Evolutionary conservation across 148 eudicot species (phyloP).

Genomic region (Rhododendron griersonianum): DNA sequence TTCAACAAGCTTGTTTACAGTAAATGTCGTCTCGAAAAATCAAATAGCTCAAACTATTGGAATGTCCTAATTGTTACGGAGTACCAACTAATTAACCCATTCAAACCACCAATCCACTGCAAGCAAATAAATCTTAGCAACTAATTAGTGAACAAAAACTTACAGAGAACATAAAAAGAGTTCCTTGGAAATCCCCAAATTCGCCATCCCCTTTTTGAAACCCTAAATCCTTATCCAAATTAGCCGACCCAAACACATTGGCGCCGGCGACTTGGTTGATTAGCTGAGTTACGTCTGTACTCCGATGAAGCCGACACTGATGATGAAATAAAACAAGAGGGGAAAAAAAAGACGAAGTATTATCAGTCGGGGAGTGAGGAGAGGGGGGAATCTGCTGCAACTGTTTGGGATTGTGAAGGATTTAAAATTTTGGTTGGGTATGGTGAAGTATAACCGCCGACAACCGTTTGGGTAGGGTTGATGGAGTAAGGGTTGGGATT

Average conservation of each 20-base stretch:
- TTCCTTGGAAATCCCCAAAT: conserved; percentile 68
- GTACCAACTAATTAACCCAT: neutral
- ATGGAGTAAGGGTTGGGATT: too few species aligned
- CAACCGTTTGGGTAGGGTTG: too few species aligned
- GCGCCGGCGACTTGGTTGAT: conserved; percentile 65
- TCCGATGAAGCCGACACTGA: too few species aligned
- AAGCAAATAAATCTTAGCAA: neutral
- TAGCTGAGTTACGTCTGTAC: conserved; percentile 43
- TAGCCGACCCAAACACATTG: conserved; percentile 58
- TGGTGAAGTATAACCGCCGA: too few species aligned
- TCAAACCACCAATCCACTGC: neutral
- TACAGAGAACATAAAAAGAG: conserved; percentile 84
- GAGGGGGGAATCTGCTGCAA: too few species aligned
- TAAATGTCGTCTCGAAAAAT: neutral
- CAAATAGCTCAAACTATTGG: neutral
- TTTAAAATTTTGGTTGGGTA: too few species aligned
- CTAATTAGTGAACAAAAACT: conserved; percentile 15
- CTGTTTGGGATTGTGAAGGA: too few species aligned
- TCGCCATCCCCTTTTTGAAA: conserved; percentile 36
- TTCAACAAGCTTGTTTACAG: neutral
- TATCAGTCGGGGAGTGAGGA: too few species aligned
- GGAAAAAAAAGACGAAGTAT: too few species aligned
- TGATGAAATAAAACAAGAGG: too few species aligned
- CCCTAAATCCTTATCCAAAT: conserved; percentile 27
- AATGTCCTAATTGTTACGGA: neutral